Evolutionary conservation across 2,329 filamentous ascomycete species (phyloP), one percentile per base, ranked within the genome.

Genomic region (Aspergillus intermedius): DNA sequence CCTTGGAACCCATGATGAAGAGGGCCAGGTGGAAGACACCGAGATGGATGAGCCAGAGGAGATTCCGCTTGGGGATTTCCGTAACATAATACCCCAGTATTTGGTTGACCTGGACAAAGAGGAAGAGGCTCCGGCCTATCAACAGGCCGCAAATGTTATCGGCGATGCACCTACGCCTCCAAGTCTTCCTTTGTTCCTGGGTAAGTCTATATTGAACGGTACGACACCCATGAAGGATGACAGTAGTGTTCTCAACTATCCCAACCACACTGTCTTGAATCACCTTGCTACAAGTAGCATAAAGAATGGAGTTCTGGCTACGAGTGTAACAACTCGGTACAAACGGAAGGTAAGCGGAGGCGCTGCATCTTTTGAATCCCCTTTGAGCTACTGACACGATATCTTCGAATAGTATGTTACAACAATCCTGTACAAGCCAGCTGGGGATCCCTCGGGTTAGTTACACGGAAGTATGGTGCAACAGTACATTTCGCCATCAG

Each of bases 221-320:
- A 85, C 84, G 2, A 90, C 88, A 22, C 84, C 91, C 5, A 89
- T 95, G 78, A 97, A 97, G 74, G 93, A 98, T 66, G 93, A 98
- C 71, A 95, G 91, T 69, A 96, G 91, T 71, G 93, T 98, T 52
- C 74, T 98, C 54, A 93, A 89, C 58, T 91, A 96, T 80, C 93
- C 93, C 12, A 98, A 97, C 62, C 91, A 98, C 64, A 96, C 93
- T 0, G 89, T 97, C 28, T 74, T 98, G 54, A 98, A 98, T 59
- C 93, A 98, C 68, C 75, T 98, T 58, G 91, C 91, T 44, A 98
- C 93, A 3, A 97, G 91, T 70, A 96, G 91, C 68, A 98, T 98
- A 70, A 96, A 95, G 75, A 90, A 95, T 58, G 91, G 91, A 54
- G 88, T 97, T 22, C 77, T 98, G 55, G 93, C 93, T 30, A 94